Evolutionary conservation across 1,139 yeast species (phyloP), one percentile per base, ranked within the genome.

Genomic region (Geotrichum klebahnii): DNA sequence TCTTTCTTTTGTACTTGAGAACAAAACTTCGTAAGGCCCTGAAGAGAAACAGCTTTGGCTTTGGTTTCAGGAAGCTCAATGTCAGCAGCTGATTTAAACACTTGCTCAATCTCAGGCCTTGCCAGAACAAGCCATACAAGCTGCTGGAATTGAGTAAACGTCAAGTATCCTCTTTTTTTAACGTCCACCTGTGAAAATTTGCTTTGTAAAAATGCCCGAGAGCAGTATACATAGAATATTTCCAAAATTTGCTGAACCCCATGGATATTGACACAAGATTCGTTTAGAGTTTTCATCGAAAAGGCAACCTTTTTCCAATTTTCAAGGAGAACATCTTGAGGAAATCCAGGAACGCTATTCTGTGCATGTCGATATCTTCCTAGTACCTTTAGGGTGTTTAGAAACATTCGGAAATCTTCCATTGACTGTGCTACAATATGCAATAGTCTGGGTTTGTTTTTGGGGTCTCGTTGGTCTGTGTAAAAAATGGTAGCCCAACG

Each of bases 401-500:
- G 66, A 53, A 90, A 77, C 22, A 76, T 61, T 40, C 78, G 78
- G 53, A 79, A 80, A 54, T 85, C 92, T 41, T 72, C 74, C 47
- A 73, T 77, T 2, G 82, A 76, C 22, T 81, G 78, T 0, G 95
- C 88, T 12, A 90, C 80, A 29, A 89, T 68, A 69, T 92, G 97
- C 47, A 92, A 66, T 1, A 80, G 80, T 55, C 84, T 82, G 50
- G 79, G 69, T 53, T 78, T 77, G 57, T 77, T 75, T 17, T 42
- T 16, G 5, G 36, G 39, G 28, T 48, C 47, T 26, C 72, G 76
- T 8, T 68, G 62, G 5, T 71, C 68, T 22, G 65, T 70, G 62
- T 87, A 90, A 12, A 87, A 79, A 29, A 92, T 77, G 0, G 96
- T 82, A 1, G 87, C 75, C 98, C 98, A 92, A 17, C 79, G 71